A percentile compares a stretch with the other conserved stretches of the same genome.
Conservation (phyloP, 208 protist species). For the Leishmania tarentolae region DNA sequence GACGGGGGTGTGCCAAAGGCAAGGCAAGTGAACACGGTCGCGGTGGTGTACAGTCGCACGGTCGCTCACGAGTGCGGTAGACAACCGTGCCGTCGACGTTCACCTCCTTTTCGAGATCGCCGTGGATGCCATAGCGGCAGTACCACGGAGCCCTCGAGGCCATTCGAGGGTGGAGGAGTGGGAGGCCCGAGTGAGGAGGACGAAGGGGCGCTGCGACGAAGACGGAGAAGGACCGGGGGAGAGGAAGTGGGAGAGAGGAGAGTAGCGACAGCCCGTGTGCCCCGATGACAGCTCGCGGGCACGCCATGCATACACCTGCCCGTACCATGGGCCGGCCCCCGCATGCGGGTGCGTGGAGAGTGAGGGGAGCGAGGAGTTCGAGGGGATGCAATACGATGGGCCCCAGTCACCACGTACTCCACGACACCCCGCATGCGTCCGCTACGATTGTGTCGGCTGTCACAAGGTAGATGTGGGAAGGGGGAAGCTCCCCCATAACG, state of each 20-base stretch:
- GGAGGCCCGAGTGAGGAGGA: neutral
- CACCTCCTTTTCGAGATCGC: constrained; percentile 24
- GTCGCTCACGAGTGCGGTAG: constrained; percentile 36
- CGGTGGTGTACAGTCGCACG: constrained; percentile 46
- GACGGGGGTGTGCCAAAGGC: neutral
- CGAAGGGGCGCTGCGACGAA: neutral
- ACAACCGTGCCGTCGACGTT: constrained; percentile 51
- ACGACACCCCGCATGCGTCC: neutral
- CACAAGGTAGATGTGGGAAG: neutral
- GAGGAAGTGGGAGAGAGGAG: neutral
- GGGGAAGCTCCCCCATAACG: neutral
- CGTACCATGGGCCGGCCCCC: neutral
- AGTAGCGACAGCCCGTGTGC: too few relatives aligned
- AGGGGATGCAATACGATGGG: neutral
- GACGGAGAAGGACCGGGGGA: neutral
- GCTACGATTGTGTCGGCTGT: neutral
- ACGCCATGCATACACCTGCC: neutral
- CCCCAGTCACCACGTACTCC: neutral
- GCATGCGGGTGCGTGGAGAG: neutral
- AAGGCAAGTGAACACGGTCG: neutral
- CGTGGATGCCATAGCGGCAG: constrained; percentile 49
- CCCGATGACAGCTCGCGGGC: neutral
- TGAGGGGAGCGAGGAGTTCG: neutral
- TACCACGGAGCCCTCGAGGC: constrained; percentile 35
- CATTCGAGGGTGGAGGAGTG: constrained; percentile 3